A percentile compares a stretch with the other conserved stretches of the same genome.
phyloP scores from a whole-genome alignment of 495 filamentous ascomycete species.

The Hyphodiscus hymeniophilus region DNA sequence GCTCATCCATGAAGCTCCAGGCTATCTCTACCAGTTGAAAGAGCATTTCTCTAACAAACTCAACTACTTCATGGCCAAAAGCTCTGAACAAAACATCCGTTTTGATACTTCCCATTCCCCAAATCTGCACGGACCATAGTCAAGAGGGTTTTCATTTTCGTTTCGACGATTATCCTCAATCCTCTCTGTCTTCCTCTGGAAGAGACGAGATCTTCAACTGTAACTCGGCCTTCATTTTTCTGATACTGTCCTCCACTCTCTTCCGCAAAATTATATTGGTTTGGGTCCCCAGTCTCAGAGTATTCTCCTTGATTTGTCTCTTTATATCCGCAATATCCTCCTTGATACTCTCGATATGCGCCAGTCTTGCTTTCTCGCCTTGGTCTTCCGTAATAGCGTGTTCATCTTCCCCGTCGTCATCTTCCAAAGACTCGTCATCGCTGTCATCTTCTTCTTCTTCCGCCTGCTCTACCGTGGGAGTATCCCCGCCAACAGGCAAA shows the following conservation, averaged over 20 bases:
- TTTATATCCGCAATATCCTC: conserved; percentile 49
- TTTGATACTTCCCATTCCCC: too few relatives aligned
- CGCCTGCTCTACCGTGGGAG: conserved; percentile 15
- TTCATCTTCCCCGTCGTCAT: conserved; percentile 36
- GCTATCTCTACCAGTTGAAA: too few relatives aligned
- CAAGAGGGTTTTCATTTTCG: too few relatives aligned
- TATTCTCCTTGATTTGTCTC: conserved; percentile 30
- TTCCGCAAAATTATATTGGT: conserved; percentile 41
- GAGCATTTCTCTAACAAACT: too few relatives aligned
- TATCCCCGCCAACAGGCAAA: conserved; percentile 10
- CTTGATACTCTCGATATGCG: conserved; percentile 38
- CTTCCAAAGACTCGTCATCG: conserved; percentile 33
- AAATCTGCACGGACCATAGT: too few relatives aligned
- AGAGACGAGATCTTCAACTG: conserved; percentile 48
- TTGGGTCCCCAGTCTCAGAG: conserved; percentile 30
- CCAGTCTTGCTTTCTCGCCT: conserved; percentile 34
- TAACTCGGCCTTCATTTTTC: conserved; percentile 46
- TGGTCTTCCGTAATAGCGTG: conserved; percentile 41
- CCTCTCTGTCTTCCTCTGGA: conserved; percentile 36
- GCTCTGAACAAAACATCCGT: too few relatives aligned
- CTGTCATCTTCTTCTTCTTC: conserved; percentile 28
- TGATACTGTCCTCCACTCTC: conserved; percentile 43
- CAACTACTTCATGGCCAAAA: too few relatives aligned
- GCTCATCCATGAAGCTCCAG: too few relatives aligned
- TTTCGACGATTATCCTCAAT: background rate